Evolutionary conservation across 2,329 filamentous ascomycete species (phyloP).

Genomic region (Aspergillus persii): DNA sequence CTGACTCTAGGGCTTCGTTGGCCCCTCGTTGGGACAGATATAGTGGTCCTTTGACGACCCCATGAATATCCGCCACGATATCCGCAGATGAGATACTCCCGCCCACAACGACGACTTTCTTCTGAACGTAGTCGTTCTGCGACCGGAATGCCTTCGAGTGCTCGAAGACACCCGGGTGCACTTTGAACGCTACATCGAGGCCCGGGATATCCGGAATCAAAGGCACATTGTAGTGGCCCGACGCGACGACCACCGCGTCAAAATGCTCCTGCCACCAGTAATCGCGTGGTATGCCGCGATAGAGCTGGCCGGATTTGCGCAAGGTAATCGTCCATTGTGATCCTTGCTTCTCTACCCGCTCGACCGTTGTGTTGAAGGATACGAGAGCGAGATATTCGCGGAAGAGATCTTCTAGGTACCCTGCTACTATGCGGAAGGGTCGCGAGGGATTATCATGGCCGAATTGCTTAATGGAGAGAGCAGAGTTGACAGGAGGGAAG

Average conservation of each 20-base stretch:
- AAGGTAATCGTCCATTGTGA: slow-evolving; percentile 32
- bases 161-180: slow-evolving; percentile 23
- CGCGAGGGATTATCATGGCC: slow-evolving; percentile 20
- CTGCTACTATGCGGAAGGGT: slow-evolving; percentile 23
- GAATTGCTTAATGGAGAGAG: background rate
- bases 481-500: background rate
- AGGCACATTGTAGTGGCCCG: slow-evolving; percentile 43
- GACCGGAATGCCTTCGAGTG: slow-evolving; percentile 39
- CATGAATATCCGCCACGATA: slow-evolving; percentile 15
- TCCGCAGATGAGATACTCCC: slow-evolving; percentile 31
- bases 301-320: slow-evolving; percentile 16
- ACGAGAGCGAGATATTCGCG: slow-evolving; percentile 26
- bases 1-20: background rate
- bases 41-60: background rate
- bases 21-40: background rate
- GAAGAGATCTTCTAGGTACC: slow-evolving; percentile 26
- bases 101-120: slow-evolving; percentile 30
- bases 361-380: slow-evolving; percentile 33
- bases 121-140: slow-evolving; percentile 37
- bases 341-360: slow-evolving; percentile 20
- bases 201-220: slow-evolving; percentile 39
- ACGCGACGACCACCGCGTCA: slow-evolving; percentile 44
- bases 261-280: slow-evolving; percentile 42
- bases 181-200: slow-evolving; percentile 25
- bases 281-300: slow-evolving; percentile 16